Evolutionary conservation across 2,329 filamentous ascomycete species (phyloP).

Genomic region (Diaporthe sp.): DNA sequence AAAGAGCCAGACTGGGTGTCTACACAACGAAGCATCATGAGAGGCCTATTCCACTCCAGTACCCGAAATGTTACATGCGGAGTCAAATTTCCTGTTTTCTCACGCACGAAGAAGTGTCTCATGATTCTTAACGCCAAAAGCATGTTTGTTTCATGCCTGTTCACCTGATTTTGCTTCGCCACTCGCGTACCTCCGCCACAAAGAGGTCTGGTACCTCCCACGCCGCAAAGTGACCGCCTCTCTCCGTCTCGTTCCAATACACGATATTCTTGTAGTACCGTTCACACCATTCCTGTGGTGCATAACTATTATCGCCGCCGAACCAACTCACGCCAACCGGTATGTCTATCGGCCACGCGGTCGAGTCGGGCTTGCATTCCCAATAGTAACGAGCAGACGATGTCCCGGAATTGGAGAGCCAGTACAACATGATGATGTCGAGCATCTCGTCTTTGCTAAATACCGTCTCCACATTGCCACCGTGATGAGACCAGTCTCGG

Average conservation of each 20-base stretch:
- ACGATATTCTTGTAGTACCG: constrained; percentile 12
- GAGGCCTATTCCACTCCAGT: too few relatives aligned
- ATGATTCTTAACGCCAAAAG: too few relatives aligned
- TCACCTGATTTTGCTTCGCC: not conserved
- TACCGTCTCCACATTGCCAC: not conserved
- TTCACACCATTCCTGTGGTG: constrained; percentile 2
- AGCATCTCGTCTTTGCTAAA: constrained; percentile 16
- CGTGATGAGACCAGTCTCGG: constrained; percentile 14
- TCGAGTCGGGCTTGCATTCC: constrained; percentile 2
- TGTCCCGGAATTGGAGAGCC: constrained; percentile 15
- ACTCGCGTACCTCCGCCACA: not conserved
- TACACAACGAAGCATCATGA: too few relatives aligned
- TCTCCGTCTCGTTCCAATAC: constrained; percentile 9
- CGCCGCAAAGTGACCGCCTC: constrained; percentile 7
- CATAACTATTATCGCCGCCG: constrained; percentile 5
- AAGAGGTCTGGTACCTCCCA: constrained; percentile 15
- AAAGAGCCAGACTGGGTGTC: too few relatives aligned
- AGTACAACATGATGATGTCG: constrained; percentile 7
- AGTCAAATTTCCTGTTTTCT: too few relatives aligned
- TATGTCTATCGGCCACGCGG: constrained; percentile 11
- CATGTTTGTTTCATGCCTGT: not conserved
- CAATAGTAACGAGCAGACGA: constrained; percentile 21
- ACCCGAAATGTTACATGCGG: too few relatives aligned
- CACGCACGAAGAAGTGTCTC: too few relatives aligned
- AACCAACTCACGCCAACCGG: constrained; percentile 14